These are phyloP conservation scores for Trichoderma harzianum DNA, from an alignment of 2,329 filamentous ascomycete genomes.

Conservation along the genomic window DNA sequence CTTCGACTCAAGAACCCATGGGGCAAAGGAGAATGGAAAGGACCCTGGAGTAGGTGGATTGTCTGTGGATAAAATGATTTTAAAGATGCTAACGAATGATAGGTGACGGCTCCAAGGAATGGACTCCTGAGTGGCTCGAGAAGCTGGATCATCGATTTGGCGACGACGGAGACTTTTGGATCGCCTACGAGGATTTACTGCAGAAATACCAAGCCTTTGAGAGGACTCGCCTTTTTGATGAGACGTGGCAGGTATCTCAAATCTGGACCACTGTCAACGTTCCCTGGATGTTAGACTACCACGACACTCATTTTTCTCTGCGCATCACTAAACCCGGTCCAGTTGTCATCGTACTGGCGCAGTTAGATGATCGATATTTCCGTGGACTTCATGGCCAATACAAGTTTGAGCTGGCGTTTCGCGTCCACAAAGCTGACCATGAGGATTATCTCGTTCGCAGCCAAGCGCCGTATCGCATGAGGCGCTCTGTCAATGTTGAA, in stretches of 20 bases:
- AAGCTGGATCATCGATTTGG: constrained; percentile 72
- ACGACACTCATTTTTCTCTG: constrained; percentile 52
- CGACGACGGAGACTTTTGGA: constrained; percentile 68
- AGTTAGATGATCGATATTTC: constrained; percentile 58
- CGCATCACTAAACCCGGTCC: constrained; percentile 46
- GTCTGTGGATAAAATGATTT: neutral
- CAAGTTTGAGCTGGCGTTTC: constrained; percentile 50
- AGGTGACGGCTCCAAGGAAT: constrained; percentile 76
- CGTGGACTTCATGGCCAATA: constrained; percentile 56
- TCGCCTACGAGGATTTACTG: constrained; percentile 57
- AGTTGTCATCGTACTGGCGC: constrained; percentile 54
- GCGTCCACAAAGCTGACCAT: constrained; percentile 47
- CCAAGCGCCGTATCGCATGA: constrained; percentile 57
- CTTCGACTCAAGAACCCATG: constrained; percentile 72
- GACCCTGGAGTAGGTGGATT: constrained; percentile 59
- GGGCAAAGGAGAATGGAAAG: constrained; percentile 78
- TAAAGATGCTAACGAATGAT: constrained; percentile 21
- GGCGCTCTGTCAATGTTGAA: constrained; percentile 72
- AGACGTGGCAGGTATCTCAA: constrained; percentile 50
- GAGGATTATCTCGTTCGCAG: constrained; percentile 56
- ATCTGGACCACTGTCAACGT: constrained; percentile 51
- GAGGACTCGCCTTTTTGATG: constrained; percentile 55
- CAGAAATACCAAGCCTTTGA: constrained; percentile 57
- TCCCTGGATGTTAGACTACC: constrained; percentile 55
- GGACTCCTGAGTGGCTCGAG: constrained; percentile 75